Conservation (phyloP, 805 yeast species). For the Candida suzukii region DNA sequence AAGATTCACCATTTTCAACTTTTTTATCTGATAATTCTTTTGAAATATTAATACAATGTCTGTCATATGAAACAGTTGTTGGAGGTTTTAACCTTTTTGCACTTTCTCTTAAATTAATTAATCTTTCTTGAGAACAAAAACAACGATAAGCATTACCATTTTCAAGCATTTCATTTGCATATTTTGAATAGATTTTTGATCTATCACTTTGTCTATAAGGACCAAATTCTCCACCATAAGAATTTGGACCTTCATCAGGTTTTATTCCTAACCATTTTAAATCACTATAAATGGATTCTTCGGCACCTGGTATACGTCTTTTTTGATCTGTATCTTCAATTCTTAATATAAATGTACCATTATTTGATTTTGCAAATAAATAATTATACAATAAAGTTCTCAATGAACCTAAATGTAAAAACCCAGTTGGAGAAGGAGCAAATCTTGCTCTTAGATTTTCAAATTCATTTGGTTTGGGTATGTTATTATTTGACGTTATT, state of each 20-base stretch:
- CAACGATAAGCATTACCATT: constrained; percentile 80
- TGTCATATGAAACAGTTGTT: constrained; percentile 85
- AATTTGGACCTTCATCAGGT: constrained; percentile 83
- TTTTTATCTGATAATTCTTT: constrained; percentile 32
- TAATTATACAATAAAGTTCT: constrained; percentile 92
- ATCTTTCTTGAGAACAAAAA: constrained; percentile 74
- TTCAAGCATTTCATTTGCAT: constrained; percentile 49
- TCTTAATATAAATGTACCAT: constrained; percentile 75
- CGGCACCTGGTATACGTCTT: constrained; percentile 77
- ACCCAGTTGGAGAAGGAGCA: constrained; percentile 98
- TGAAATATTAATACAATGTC: constrained; percentile 55
- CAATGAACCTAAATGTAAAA: constrained; percentile 86
- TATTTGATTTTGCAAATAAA: constrained; percentile 68
- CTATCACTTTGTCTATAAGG: constrained; percentile 89
- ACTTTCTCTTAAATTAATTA: constrained; percentile 58
- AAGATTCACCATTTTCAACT: constrained; percentile 30
- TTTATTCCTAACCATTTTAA: constrained; percentile 69
- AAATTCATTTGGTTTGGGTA: background rate
- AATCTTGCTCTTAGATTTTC: constrained; percentile 73
- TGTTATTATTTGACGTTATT: background rate
- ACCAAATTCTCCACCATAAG: constrained; percentile 65
- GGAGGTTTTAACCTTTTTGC: constrained; percentile 79
- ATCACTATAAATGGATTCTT: constrained; percentile 66
- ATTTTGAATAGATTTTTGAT: constrained; percentile 51
- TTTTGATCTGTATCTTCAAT: constrained; percentile 91